A percentile compares a stretch with the other conserved stretches of the same genome.
phyloP scores from a whole-genome alignment of 2,329 filamentous ascomycete genomes.

The Colletotrichum filicis region DNA sequence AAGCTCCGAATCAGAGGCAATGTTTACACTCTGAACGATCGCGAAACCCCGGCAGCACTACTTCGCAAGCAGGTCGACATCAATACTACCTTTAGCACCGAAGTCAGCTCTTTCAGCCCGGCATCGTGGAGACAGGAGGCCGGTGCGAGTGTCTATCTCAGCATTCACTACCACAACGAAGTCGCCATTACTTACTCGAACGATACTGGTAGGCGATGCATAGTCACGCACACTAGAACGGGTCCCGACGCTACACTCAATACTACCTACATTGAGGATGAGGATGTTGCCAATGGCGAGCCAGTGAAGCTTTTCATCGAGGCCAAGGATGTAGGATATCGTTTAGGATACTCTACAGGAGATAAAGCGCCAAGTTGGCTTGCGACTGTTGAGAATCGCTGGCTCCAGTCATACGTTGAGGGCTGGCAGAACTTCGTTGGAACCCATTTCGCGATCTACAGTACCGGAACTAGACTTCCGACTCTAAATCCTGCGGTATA shows the following conservation, averaged over 20 bases:
- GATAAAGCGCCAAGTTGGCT: conserved; percentile 25
- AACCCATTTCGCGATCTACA: conserved; percentile 34
- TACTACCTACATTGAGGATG: conserved; percentile 33
- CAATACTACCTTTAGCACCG: conserved; percentile 35
- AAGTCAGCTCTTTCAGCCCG: conserved; percentile 26
- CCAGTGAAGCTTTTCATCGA: conserved; percentile 34
- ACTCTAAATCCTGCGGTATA: conserved; percentile 27
- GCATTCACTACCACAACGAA: conserved; percentile 35
- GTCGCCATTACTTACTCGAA: conserved; percentile 24
- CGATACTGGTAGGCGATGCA: conserved; percentile 16
- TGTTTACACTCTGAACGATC: conserved; percentile 29
- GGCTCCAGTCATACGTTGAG: conserved; percentile 29
- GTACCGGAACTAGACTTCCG: conserved; percentile 25
- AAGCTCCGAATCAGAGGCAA: conserved; percentile 32
- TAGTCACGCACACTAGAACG: conserved; percentile 28
- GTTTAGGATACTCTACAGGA: conserved; percentile 26
- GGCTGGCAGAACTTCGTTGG: conserved; percentile 37
- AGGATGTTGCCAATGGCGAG: conserved; percentile 25
- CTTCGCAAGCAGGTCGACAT: conserved; percentile 34
- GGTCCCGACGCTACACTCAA: conserved; percentile 32
- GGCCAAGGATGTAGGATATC: conserved; percentile 25
- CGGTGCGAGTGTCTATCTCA: conserved; percentile 32
- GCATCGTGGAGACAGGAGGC: conserved; percentile 28
- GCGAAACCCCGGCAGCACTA: conserved; percentile 32
- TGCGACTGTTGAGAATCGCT: conserved; percentile 26